Evolutionary conservation across 805 yeast genomes (phyloP).

Genomic region (Hanseniaspora pseudoguilliermondii): DNA sequence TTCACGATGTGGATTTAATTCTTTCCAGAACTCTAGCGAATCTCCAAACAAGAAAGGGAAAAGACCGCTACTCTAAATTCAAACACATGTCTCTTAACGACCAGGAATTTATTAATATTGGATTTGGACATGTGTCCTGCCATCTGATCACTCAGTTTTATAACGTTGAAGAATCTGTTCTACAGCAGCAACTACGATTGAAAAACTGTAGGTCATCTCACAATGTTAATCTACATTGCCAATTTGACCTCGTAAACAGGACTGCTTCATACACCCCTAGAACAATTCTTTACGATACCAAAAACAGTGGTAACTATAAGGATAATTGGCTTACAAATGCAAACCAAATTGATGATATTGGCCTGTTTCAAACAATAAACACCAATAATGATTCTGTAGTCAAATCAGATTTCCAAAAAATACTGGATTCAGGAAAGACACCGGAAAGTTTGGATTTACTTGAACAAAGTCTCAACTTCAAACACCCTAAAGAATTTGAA

Average conservation of each 20-base stretch:
- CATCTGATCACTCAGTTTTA: conserved; percentile 70
- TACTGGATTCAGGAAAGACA: conserved; percentile 42
- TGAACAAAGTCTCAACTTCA: not conserved
- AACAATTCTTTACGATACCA: conserved; percentile 65
- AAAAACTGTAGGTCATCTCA: conserved; percentile 29
- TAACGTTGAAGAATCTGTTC: conserved; percentile 65
- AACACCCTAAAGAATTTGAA: conserved; percentile 28
- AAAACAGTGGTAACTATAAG: conserved; percentile 38
- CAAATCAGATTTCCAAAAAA: conserved; percentile 50
- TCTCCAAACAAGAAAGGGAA: not conserved
- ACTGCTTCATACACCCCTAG: conserved; percentile 67
- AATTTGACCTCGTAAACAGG: conserved; percentile 29
- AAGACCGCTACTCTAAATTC: not conserved
- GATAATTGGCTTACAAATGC: conserved; percentile 4
- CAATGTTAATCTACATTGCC: conserved; percentile 34
- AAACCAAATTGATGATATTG: conserved; percentile 13
- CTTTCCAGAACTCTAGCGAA: not conserved
- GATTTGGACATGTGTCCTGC: conserved; percentile 61
- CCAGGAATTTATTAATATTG: conserved; percentile 55
- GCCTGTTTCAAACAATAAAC: conserved; percentile 22
- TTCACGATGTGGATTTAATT: not conserved
- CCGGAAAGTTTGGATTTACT: conserved; percentile 19
- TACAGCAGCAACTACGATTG: conserved; percentile 28
- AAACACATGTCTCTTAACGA: not conserved
- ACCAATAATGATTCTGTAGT: conserved; percentile 27